Evolutionary conservation across 192 early-diverging fungal species (phyloP).

Genomic region (Podila epigama): DNA sequence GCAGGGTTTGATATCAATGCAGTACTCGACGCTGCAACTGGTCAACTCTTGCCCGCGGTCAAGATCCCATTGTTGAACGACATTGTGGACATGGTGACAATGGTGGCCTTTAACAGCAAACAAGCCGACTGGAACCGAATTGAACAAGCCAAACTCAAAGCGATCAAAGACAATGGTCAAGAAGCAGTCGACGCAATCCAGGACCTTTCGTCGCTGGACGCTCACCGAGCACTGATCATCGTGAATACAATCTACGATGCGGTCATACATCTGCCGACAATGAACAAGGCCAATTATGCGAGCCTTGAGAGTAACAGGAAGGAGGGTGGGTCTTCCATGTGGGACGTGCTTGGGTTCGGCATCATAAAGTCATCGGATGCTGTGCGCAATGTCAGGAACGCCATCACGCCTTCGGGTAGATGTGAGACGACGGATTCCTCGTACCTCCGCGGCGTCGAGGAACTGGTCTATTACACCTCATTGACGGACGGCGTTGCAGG

Average conservation of each 20-base stretch:
- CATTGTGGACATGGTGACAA: conserved; percentile 31
- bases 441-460: conserved; percentile 40
- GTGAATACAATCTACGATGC: conserved; percentile 33
- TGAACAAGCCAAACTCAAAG: conserved; percentile 25
- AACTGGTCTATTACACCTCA: conserved; percentile 37
- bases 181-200: conserved; percentile 10
- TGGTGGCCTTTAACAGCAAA: conserved; percentile 4
- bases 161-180: conserved; percentile 17
- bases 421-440: conserved; percentile 43
- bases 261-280: conserved; percentile 24
- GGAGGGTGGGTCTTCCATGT: not conserved
- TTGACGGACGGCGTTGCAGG: conserved; percentile 30
- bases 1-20: not conserved
- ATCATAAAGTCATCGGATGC: conserved; percentile 40
- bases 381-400: conserved; percentile 16
- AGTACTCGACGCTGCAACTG: not conserved
- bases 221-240: conserved; percentile 7
- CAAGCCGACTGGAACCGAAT: conserved; percentile 36
- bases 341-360: conserved; percentile 32
- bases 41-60: conserved; percentile 1
- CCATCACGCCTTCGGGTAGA: conserved; percentile 11
- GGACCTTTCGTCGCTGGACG: conserved; percentile 15
- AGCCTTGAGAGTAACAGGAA: not conserved
- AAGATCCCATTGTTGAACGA: conserved; percentile 29
- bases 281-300: conserved; percentile 16